Base-by-base conservation (phyloP, 169 alveolate species). In the Toxoplasma gondii region DNA sequence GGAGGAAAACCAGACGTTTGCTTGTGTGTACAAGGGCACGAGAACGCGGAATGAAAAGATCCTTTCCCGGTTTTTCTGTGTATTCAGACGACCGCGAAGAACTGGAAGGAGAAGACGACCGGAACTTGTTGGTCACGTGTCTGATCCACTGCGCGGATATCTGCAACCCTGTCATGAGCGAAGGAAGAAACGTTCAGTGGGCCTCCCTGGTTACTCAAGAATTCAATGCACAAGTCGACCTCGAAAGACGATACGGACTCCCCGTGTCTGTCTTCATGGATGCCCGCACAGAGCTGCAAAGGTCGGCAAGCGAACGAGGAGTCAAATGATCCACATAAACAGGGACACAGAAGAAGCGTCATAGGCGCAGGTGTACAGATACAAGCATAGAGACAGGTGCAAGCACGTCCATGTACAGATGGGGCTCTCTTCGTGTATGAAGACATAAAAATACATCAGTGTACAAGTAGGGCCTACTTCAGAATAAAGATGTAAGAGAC, bases 81-180 rank as follows among this genome's bases (percentile, higher is more conserved):
- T 41, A 0, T 24, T 29, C 92, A 87, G 92, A 29, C 17, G 92
- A 87, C 74, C 74, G 92, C 29, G 88, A 64, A 5, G 67, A 39
- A 58, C 92, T 94, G 49, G 82, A 81, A 41, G 90, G 94, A 36
- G 94, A 91, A 43, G 96, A 94, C 29, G 96, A 94, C 31, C 96
- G 58, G 49, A 10, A 92, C 27, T 67, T 94, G 44, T 83, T 94
- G 67, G 90, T 49, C 82, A 91, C 92, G 10, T 91, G 94, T 31
- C 92, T 94, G 81, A 94, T 94, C 90, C 96, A 94, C 92, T 94
- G 96, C 80, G 96, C 96, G 49, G 96, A 94, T 69, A 94, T 94
- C 38, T 83, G 96, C 90, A 94, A 94, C 82, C 96, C 96, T 22
- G 81, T 94, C 45, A 88, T 88, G 86, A 88, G 88, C 24, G 94